phyloP scores from a whole-genome alignment of 306 rosid genomes.

The Nissolia schottii region DNA sequence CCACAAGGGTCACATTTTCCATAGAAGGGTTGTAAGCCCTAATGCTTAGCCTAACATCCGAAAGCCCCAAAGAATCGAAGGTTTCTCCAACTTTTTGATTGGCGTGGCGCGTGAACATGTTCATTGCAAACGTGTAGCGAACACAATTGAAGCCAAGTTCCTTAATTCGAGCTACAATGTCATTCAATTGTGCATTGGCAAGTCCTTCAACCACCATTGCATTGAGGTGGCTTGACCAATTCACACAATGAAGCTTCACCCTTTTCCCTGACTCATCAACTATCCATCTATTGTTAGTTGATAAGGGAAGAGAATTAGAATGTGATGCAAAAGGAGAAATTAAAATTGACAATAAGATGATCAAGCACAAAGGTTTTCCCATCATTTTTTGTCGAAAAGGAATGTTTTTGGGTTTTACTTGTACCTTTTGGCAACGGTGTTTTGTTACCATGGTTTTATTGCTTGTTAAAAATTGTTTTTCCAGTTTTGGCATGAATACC shows the following conservation, averaged over 20 bases:
- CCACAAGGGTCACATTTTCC: not conserved
- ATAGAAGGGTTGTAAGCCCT: slow-evolving; percentile 6
- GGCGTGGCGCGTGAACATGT: slow-evolving; percentile 34
- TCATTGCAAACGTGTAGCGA: slow-evolving; percentile 28
- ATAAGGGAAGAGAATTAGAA: slow-evolving; percentile 29
- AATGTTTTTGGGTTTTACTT: not conserved
- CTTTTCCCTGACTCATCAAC: slow-evolving; percentile 27
- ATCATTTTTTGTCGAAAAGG: not conserved
- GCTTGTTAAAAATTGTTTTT: not conserved
- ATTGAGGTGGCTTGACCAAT: slow-evolving; percentile 36
- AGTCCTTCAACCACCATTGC: slow-evolving; percentile 38
- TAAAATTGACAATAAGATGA: not conserved
- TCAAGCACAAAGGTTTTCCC: not conserved
- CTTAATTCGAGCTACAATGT: not conserved
- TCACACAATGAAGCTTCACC: slow-evolving; percentile 36
- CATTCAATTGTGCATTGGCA: slow-evolving; percentile 1
- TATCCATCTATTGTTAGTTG: slow-evolving; percentile 44
- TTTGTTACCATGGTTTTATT: not conserved
- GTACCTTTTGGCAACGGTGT: not conserved
- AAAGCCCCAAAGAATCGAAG: not conserved
- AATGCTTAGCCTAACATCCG: not conserved
- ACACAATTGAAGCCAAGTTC: slow-evolving; percentile 34
- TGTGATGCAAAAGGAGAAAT: slow-evolving; percentile 3
- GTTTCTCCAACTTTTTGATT: not conserved
- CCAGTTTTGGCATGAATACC: not conserved